phyloP scores from a whole-genome alignment of 768 basidiomycete species.

The Russula sp. region DNA sequence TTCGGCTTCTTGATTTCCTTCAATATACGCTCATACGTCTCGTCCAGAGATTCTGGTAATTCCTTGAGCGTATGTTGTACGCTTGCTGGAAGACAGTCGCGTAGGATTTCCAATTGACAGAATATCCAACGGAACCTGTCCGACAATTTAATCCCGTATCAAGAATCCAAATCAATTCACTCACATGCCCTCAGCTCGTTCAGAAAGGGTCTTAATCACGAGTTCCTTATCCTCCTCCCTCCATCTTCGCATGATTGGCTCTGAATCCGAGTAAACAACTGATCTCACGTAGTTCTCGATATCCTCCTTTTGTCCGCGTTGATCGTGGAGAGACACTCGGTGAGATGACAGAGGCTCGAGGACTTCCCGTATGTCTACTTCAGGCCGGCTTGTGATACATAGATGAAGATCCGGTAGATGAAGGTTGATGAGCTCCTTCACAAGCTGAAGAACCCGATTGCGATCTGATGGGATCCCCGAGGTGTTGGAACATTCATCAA shows the following conservation, averaged over 20 bases:
- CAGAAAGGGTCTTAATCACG: background rate
- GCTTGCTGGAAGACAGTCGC: background rate
- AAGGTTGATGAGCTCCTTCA: background rate
- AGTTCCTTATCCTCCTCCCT: background rate
- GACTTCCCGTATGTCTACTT: constrained; percentile 4
- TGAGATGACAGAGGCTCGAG: background rate
- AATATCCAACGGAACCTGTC: background rate
- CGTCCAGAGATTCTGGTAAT: background rate
- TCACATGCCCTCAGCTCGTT: constrained; percentile 3
- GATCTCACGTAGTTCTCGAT: background rate
- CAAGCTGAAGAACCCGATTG: background rate
- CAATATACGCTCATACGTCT: constrained; percentile 5
- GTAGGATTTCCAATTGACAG: background rate
- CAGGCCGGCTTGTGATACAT: constrained; percentile 4
- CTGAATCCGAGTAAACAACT: background rate
- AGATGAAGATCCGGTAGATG: constrained; percentile 1
- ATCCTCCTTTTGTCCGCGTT: background rate
- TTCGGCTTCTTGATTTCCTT: background rate
- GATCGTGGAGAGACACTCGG: background rate
- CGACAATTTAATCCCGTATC: background rate
- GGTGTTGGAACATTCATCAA: background rate
- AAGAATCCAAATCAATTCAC: background rate
- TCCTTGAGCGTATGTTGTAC: background rate
- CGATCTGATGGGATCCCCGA: background rate
- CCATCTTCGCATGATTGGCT: background rate